Evolutionary conservation across 805 yeast species (phyloP).

Genomic region (Naumovozyma baii): DNA sequence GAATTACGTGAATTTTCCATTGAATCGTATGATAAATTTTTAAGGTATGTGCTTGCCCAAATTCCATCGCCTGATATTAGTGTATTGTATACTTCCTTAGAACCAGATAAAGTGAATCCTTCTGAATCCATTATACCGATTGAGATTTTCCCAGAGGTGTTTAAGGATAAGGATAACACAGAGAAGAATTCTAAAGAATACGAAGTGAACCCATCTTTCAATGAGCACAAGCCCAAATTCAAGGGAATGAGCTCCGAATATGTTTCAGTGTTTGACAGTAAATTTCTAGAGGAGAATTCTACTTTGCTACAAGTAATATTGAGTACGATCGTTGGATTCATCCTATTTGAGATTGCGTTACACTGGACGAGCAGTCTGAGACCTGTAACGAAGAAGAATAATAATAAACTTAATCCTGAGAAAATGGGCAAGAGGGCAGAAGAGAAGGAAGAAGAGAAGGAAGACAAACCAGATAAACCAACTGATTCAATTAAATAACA

Average conservation of each 20-base stretch:
- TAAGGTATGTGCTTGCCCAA: conserved; percentile 50
- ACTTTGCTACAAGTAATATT: conserved; percentile 12
- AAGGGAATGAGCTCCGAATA: conserved; percentile 7
- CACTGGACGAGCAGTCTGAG: neutral
- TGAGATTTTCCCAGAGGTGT: conserved; percentile 47
- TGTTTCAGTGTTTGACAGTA: conserved; percentile 16
- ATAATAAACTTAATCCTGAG: neutral
- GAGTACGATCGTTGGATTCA: conserved; percentile 12
- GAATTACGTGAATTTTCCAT: conserved; percentile 29
- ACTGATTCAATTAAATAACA: too few relatives aligned
- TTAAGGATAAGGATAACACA: conserved; percentile 40
- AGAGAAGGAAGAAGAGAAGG: neutral
- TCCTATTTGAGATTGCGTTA: conserved; percentile 2
- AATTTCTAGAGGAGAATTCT: conserved; percentile 17
- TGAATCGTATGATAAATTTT: conserved; percentile 35
- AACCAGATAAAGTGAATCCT: conserved; percentile 19
- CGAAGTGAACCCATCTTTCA: conserved; percentile 25
- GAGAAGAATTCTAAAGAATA: conserved; percentile 43
- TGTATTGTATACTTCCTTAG: conserved; percentile 44
- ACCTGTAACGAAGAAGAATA: neutral
- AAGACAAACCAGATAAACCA: neutral
- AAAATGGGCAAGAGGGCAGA: neutral
- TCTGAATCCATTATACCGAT: conserved; percentile 15
- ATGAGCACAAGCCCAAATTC: conserved; percentile 27
- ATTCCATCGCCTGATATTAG: conserved; percentile 68